phyloP scores from a whole-genome alignment of 2,329 filamentous ascomycete species.

The Whalleya microplaca region DNA sequence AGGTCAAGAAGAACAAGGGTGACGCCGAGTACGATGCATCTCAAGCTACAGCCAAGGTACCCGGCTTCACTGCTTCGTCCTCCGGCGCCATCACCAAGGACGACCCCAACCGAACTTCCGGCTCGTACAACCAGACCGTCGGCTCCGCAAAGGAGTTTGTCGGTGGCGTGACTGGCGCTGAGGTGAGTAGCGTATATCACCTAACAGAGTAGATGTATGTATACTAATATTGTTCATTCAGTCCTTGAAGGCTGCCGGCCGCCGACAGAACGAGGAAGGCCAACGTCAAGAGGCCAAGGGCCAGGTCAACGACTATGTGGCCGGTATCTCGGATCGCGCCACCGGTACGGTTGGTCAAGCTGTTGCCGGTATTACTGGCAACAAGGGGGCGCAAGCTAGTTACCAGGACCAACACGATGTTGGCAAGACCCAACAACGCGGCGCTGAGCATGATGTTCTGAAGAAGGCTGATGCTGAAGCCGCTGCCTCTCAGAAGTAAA shows the following conservation, averaged over 20 bases:
- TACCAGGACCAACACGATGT: conserved; percentile 74
- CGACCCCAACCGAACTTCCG: conserved; percentile 70
- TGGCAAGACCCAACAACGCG: conserved; percentile 83
- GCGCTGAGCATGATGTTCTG: conserved; percentile 79
- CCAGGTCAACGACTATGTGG: conserved; percentile 74
- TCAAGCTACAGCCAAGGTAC: conserved; percentile 75
- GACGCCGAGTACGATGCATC: conserved; percentile 72
- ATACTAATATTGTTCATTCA: conserved; percentile 31
- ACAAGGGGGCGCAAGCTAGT: conserved; percentile 65
- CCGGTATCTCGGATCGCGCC: conserved; percentile 69
- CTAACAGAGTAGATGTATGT: neutral
- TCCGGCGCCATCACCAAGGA: conserved; percentile 74
- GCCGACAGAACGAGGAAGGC: conserved; percentile 77
- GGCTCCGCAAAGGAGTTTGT: conserved; percentile 82
- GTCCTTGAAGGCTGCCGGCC: conserved; percentile 73
- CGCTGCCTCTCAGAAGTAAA: conserved; percentile 25
- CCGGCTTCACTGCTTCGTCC: conserved; percentile 69
- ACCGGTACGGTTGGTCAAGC: conserved; percentile 73
- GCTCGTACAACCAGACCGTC: conserved; percentile 87
- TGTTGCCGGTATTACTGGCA: conserved; percentile 73
- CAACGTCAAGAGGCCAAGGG: conserved; percentile 82
- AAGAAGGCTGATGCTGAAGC: conserved; percentile 64
- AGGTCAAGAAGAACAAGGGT: conserved; percentile 67
- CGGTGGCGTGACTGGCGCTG: conserved; percentile 75
- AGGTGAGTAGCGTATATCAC: conserved; percentile 47